A percentile compares a stretch with the other conserved stretches of the same genome.
These are phyloP conservation scores for Solanum peruvianum DNA, from an alignment of 257 asterid species.

Conservation along the genomic window DNA sequence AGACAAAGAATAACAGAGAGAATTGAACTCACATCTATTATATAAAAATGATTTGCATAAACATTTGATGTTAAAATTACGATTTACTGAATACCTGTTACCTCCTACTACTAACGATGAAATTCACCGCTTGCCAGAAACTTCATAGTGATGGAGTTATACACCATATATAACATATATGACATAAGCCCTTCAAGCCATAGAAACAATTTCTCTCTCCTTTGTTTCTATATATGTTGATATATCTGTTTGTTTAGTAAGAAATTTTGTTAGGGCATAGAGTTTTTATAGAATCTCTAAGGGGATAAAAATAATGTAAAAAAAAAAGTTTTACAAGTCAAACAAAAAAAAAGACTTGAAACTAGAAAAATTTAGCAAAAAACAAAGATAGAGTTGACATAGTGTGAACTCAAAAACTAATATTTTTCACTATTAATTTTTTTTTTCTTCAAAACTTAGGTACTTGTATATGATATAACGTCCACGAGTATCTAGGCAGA, in stretches of 20 bases:
- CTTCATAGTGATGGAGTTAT: neutral
- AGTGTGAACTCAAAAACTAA: neutral
- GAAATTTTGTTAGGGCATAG: neutral
- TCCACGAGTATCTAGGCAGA: conserved; percentile 1
- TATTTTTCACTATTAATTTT: neutral
- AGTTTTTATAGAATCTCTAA: neutral
- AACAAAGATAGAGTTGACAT: neutral
- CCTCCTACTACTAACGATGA: neutral
- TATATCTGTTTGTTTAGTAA: neutral
- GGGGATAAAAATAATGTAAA: neutral
- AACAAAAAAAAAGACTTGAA: neutral
- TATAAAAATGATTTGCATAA: too few species aligned
- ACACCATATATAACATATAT: neutral
- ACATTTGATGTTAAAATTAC: neutral
- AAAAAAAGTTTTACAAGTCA: conserved; percentile 5
- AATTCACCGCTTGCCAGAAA: neutral
- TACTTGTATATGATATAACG: neutral
- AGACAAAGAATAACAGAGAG: neutral
- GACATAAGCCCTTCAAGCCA: neutral
- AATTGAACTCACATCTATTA: neutral
- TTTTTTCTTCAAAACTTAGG: neutral
- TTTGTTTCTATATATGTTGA: neutral
- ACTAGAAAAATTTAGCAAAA: neutral
- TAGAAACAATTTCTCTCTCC: neutral
- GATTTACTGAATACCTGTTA: neutral